A percentile compares a stretch with the other conserved stretches of the same genome.
These are phyloP conservation scores for Paragyromitra xinjiangensis DNA, from an alignment of 495 filamentous ascomycete genomes.

Conservation along the genomic window DNA sequence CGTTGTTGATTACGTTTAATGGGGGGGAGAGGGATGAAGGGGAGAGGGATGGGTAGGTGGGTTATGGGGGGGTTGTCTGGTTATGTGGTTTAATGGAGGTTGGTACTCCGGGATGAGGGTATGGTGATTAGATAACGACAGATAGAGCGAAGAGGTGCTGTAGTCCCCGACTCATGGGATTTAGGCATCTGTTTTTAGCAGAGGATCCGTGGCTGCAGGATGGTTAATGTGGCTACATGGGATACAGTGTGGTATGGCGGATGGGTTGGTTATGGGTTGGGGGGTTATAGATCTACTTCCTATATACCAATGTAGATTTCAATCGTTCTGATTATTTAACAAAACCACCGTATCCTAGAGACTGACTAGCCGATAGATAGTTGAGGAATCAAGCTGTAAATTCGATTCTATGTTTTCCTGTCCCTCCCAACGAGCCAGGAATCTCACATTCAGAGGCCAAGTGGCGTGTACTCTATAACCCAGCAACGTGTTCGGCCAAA, in stretches of 20 bases:
- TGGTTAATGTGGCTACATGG: too few relatives aligned
- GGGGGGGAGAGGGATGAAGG: neutral
- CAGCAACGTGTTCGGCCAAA: too few relatives aligned
- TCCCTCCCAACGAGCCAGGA: neutral
- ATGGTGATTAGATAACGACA: neutral
- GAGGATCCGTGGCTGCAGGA: too few relatives aligned
- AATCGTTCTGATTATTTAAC: neutral
- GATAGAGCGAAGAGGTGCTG: neutral
- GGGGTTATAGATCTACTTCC: neutral
- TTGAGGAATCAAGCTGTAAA: neutral
- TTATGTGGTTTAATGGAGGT: neutral
- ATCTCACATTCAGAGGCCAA: too few relatives aligned
- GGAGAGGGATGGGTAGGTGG: neutral
- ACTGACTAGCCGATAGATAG: too few relatives aligned
- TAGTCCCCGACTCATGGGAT: too few relatives aligned
- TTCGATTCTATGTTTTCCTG: neutral
- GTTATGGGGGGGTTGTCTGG: neutral
- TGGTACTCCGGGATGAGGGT: neutral
- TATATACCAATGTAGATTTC: neutral
- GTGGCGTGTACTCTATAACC: too few relatives aligned
- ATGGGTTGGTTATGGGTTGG: neutral
- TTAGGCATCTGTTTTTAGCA: too few relatives aligned
- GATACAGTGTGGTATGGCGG: neutral
- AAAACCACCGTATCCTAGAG: neutral
- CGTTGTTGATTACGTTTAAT: constrained; percentile 21